phyloP scores from a whole-genome alignment of 169 alveolate genomes.

The Cryptosporidium parvum region DNA sequence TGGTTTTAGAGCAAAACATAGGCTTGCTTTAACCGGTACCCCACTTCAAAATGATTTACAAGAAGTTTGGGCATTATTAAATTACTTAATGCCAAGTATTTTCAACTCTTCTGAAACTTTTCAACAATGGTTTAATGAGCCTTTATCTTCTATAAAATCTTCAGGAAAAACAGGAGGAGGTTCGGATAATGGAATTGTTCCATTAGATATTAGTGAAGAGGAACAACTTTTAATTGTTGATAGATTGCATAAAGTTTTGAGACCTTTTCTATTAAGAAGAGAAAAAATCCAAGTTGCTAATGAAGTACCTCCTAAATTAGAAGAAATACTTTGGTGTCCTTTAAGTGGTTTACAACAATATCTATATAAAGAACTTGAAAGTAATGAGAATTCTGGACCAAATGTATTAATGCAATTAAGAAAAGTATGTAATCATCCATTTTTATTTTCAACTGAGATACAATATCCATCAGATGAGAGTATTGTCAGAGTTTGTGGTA shows the following conservation, averaged over 20 bases:
- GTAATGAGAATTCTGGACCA: slow-evolving; percentile 84
- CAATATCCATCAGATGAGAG: slow-evolving; percentile 87
- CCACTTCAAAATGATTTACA: slow-evolving; percentile 91
- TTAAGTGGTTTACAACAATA: slow-evolving; percentile 87
- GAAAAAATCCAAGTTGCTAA: slow-evolving; percentile 94
- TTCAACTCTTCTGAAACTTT: slow-evolving; percentile 91
- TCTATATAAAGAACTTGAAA: slow-evolving; percentile 87
- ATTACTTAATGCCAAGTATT: slow-evolving; percentile 89
- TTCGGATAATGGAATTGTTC: slow-evolving; percentile 85
- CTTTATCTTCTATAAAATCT: slow-evolving; percentile 79
- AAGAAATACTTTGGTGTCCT: slow-evolving; percentile 90
- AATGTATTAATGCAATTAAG: slow-evolving; percentile 92
- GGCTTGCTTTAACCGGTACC: slow-evolving; percentile 93
- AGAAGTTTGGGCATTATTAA: slow-evolving; percentile 92
- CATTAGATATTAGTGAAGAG: slow-evolving; percentile 90
- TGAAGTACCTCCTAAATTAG: slow-evolving; percentile 93
- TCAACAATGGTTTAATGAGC: slow-evolving; percentile 93
- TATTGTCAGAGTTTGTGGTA: slow-evolving; percentile 91
- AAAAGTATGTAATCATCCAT: slow-evolving; percentile 95
- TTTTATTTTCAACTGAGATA: slow-evolving; percentile 89
- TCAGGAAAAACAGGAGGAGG: slow-evolving; percentile 81
- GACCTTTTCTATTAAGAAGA: slow-evolving; percentile 94
- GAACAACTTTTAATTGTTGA: slow-evolving; percentile 88
- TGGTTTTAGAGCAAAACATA: slow-evolving; percentile 81
- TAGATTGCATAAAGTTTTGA: slow-evolving; percentile 91